These are phyloP conservation scores for Cryomyces minteri DNA, from an alignment of 495 filamentous ascomycete species.

Conservation along the genomic window DNA sequence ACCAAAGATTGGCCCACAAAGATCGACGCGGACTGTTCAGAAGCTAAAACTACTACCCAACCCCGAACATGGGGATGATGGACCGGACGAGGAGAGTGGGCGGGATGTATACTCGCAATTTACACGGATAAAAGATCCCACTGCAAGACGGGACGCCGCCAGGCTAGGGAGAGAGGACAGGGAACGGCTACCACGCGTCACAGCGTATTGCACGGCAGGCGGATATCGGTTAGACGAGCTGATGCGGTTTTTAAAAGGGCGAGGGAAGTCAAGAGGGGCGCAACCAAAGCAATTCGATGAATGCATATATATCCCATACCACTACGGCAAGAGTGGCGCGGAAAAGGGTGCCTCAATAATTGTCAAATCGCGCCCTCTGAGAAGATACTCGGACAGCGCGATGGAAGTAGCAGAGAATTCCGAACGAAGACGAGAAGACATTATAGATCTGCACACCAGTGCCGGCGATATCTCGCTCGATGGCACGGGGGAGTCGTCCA, in stretches of 20 bases:
- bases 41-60: slow-evolving; percentile 91
- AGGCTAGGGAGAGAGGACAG: slow-evolving; percentile 85
- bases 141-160: slow-evolving; percentile 81
- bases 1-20: slow-evolving; percentile 80
- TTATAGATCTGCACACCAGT: slow-evolving; percentile 21
- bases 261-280: slow-evolving; percentile 51
- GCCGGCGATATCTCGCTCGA: slow-evolving; percentile 3
- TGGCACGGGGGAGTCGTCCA: neutral
- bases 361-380: slow-evolving; percentile 1
- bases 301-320: slow-evolving; percentile 87
- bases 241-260: slow-evolving; percentile 74
- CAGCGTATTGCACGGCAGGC: slow-evolving; percentile 88
- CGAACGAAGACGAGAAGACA: slow-evolving; percentile 16
- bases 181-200: slow-evolving; percentile 71
- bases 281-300: slow-evolving; percentile 88
- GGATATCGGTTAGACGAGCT: slow-evolving; percentile 75
- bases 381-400: slow-evolving; percentile 24
- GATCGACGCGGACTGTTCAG: slow-evolving; percentile 87
- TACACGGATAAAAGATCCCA: slow-evolving; percentile 92
- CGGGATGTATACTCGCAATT: slow-evolving; percentile 91
- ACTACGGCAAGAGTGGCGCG: slow-evolving; percentile 34
- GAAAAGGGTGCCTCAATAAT: slow-evolving; percentile 1
- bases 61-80: slow-evolving; percentile 63
- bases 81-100: slow-evolving; percentile 69
- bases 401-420: slow-evolving; percentile 22